Conservation (phyloP, 192 early-diverging fungal species). For the Coemansia reversa region DNA sequence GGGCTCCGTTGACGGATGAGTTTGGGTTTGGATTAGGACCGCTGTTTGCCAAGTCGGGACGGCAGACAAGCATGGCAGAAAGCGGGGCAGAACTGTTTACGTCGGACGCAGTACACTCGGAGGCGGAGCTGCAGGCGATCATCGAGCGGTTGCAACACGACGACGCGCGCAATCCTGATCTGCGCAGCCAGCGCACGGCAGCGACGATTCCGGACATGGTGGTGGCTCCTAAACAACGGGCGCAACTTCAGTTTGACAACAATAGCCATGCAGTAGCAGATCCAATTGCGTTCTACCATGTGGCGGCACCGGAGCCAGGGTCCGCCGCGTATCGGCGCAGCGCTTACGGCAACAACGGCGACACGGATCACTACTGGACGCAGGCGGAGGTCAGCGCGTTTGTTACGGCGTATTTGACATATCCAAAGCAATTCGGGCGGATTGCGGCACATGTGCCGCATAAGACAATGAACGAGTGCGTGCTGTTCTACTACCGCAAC, state of each 20-base stretch:
- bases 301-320: constrained; percentile 32
- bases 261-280: constrained; percentile 59
- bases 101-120: constrained; percentile 72
- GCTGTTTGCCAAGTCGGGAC: constrained; percentile 32
- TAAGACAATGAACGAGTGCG: constrained; percentile 70
- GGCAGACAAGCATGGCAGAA: constrained; percentile 23
- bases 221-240: constrained; percentile 58
- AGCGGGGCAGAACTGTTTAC: constrained; percentile 44
- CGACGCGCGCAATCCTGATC: constrained; percentile 69
- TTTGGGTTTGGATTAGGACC: constrained; percentile 47
- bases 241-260: constrained; percentile 59
- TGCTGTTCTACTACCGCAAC: constrained; percentile 76
- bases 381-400: constrained; percentile 65
- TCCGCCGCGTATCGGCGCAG: constrained; percentile 17
- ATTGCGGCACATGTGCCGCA: constrained; percentile 63
- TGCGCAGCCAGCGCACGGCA: constrained; percentile 68
- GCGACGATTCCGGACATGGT: constrained; percentile 76
- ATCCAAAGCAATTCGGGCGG: constrained; percentile 76
- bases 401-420: constrained; percentile 62
- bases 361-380: constrained; percentile 64
- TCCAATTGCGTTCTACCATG: constrained; percentile 64
- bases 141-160: constrained; percentile 69
- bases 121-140: constrained; percentile 75
- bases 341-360: constrained; percentile 51
- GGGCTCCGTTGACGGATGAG: constrained; percentile 23